These are phyloP conservation scores for Allium sativum DNA, from an alignment of 106 monocot genomes.

Conservation along the genomic window DNA sequence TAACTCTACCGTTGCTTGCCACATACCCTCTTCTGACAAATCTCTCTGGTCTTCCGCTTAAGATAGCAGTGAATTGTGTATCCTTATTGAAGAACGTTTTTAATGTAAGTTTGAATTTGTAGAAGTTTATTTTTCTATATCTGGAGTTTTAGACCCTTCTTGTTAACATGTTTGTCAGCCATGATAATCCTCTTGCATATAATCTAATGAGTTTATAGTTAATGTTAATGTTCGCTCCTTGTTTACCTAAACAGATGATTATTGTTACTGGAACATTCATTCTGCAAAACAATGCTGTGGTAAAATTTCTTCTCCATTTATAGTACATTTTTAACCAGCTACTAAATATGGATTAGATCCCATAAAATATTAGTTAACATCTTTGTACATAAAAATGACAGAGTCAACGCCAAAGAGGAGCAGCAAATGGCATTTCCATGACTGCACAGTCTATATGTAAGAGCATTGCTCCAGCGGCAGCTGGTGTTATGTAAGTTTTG, in stretches of 20 bases:
- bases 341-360: neutral
- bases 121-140: neutral
- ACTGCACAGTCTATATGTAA: slow-evolving; percentile 30
- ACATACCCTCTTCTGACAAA: slow-evolving; percentile 48
- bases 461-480: slow-evolving; percentile 34
- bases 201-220: no score
- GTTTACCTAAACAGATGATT: slow-evolving; percentile 7
- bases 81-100: slow-evolving; percentile 60
- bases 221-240: no score
- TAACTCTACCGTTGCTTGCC: slow-evolving; percentile 43
- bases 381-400: neutral
- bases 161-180: no score
- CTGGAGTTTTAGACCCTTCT: no score
- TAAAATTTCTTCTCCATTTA: slow-evolving; percentile 10
- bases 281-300: slow-evolving; percentile 80
- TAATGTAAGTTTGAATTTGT: slow-evolving; percentile 36
- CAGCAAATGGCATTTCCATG: slow-evolving; percentile 44
- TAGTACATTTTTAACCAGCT: no score
- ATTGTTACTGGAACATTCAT: slow-evolving; percentile 47
- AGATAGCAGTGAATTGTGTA: slow-evolving; percentile 36
- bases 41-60: slow-evolving; percentile 38
- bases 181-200: no score
- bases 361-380: neutral
- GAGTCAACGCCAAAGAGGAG: slow-evolving; percentile 42
- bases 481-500: slow-evolving; percentile 30